Percentiles rank a stretch among this genome's conserved stretches.
These are phyloP conservation scores for Lipomyces sp. DNA, from an alignment of 805 yeast genomes.

Conservation along the genomic window DNA sequence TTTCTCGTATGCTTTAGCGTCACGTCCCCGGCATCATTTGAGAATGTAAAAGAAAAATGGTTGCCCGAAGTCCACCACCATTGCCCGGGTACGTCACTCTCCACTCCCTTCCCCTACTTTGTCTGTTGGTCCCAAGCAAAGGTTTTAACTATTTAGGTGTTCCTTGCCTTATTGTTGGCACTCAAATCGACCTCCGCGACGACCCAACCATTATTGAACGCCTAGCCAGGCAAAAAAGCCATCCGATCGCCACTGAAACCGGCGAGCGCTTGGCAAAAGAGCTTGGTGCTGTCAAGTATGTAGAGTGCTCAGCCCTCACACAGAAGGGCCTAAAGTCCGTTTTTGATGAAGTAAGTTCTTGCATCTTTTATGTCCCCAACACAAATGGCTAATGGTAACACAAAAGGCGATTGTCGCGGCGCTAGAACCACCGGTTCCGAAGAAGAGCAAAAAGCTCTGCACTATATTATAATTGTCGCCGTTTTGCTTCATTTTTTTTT, in stretches of 20 bases:
- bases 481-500: not conserved
- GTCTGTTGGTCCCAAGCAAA: not conserved
- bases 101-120: not conserved
- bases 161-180: conserved; percentile 95
- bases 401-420: conserved; percentile 90
- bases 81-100: conserved; percentile 59
- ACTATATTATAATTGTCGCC: conserved; percentile 23
- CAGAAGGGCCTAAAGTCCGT: conserved; percentile 96
- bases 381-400: too few species aligned
- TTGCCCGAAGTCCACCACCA: conserved; percentile 98
- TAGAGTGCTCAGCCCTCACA: conserved; percentile 96
- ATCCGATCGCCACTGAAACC: conserved; percentile 81
- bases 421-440: conserved; percentile 91
- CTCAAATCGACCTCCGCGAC: conserved; percentile 92
- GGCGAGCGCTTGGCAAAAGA: conserved; percentile 95
- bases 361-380: not conserved
- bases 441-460: conserved; percentile 61
- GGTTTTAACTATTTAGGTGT: conserved; percentile 58
- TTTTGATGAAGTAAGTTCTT: conserved; percentile 69
- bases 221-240: conserved; percentile 84
- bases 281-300: conserved; percentile 92
- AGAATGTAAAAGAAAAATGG: conserved; percentile 98
- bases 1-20: conserved; percentile 95
- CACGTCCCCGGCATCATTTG: conserved; percentile 95
- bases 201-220: conserved; percentile 90